Percentiles rank a stretch among this genome's conserved stretches.
These are phyloP conservation scores for Mycena latifolia DNA, from an alignment of 768 basidiomycete species.

Conservation along the genomic window DNA sequence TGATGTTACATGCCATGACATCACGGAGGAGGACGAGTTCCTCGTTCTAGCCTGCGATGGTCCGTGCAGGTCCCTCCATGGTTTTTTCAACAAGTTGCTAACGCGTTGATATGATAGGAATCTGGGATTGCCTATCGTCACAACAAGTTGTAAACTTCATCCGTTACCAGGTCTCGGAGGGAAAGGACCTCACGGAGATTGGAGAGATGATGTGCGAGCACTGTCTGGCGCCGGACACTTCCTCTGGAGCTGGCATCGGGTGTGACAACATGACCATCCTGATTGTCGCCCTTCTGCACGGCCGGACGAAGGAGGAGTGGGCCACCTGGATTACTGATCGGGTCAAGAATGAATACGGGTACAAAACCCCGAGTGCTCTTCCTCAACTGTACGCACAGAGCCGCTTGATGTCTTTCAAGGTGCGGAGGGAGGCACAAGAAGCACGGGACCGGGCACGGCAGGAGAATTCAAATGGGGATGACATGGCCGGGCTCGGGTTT, in stretches of 20 bases:
- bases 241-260: constrained; percentile 91
- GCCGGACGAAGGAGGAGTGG: constrained; percentile 93
- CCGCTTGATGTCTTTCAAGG: constrained; percentile 73
- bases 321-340: constrained; percentile 89
- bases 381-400: constrained; percentile 83
- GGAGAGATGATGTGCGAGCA: constrained; percentile 92
- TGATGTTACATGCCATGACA: constrained; percentile 85
- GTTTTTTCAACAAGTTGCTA: too few species aligned
- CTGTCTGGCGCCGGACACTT: constrained; percentile 94
- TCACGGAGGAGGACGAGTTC: constrained; percentile 94
- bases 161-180: constrained; percentile 83
- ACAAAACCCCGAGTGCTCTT: constrained; percentile 78
- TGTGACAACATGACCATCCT: constrained; percentile 99
- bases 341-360: constrained; percentile 81
- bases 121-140: constrained; percentile 97
- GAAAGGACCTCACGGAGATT: constrained; percentile 84
- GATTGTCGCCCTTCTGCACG: constrained; percentile 89
- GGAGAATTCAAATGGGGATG: constrained; percentile 44
- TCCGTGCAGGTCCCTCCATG: constrained; percentile 48
- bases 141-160: constrained; percentile 94
- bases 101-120: too few species aligned
- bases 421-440: constrained; percentile 70
- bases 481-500: constrained; percentile 43
- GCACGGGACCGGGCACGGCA: constrained; percentile 55
- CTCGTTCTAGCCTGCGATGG: constrained; percentile 98